phyloP scores from a whole-genome alignment of 108 stramenopile species.

The Nannochloropsis granulata region DNA sequence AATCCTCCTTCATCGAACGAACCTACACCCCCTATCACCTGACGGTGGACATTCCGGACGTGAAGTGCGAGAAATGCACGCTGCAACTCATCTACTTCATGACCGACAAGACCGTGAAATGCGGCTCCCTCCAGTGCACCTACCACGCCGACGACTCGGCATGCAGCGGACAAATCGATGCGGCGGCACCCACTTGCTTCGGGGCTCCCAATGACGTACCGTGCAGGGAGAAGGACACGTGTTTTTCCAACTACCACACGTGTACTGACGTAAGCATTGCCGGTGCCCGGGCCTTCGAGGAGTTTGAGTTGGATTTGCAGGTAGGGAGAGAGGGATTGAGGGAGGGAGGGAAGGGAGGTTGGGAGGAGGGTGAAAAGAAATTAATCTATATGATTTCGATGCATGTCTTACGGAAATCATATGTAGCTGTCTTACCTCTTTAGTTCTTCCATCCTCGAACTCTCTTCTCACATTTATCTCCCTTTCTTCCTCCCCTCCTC shows the following conservation, averaged over 20 bases:
- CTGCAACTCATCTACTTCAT: conserved; percentile 4
- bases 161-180: neutral
- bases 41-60: neutral
- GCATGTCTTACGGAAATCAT: no score
- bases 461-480: neutral
- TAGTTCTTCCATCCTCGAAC: neutral
- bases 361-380: neutral
- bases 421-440: neutral
- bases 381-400: no score
- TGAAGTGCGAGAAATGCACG: conserved; percentile 4
- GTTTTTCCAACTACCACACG: conserved; percentile 7
- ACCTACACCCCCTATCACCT: neutral
- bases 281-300: neutral
- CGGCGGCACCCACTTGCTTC: neutral
- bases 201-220: conserved; percentile 1
- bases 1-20: neutral
- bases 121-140: neutral
- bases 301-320: neutral
- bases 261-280: neutral
- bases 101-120: conserved; percentile 8
- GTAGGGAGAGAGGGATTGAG: neutral
- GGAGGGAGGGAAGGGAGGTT: neutral
- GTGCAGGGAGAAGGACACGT: neutral
- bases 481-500: neutral
- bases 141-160: neutral